Evolutionary conservation across 169 alveolate species (phyloP).

Genomic region (Cystoisospora suis): DNA sequence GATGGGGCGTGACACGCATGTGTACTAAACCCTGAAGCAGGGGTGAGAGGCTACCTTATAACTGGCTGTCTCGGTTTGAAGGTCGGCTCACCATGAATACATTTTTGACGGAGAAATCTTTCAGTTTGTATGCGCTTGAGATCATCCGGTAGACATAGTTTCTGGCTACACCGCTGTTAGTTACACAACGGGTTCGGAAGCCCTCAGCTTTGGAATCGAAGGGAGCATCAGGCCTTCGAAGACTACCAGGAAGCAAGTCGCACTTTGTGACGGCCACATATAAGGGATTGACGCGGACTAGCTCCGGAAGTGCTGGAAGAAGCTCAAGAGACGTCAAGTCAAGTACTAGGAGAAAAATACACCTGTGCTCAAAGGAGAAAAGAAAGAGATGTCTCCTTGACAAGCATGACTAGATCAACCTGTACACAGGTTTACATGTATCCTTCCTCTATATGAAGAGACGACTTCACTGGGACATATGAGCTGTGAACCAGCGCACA

Average conservation of each 20-base stretch:
- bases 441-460: too few species aligned
- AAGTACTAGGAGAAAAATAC: not conserved
- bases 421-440: too few species aligned
- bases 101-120: not conserved
- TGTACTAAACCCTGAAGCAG: too few species aligned
- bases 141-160: not conserved
- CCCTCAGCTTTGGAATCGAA: not conserved
- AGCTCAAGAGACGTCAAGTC: slow-evolving; percentile 2
- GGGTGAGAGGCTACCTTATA: too few species aligned
- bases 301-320: slow-evolving; percentile 11
- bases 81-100: not conserved
- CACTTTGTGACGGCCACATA: slow-evolving; percentile 22
- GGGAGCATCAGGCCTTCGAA: not conserved
- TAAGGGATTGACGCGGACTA: slow-evolving; percentile 9
- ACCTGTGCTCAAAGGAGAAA: not conserved
- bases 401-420: too few species aligned
- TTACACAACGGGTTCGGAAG: not conserved
- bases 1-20: too few species aligned
- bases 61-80: too few species aligned
- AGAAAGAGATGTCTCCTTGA: not conserved
- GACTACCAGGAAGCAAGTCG: slow-evolving; percentile 24
- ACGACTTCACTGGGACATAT: too few species aligned
- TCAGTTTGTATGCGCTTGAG: not conserved
- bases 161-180: not conserved
- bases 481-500: too few species aligned